phyloP scores from a whole-genome alignment of 345 rosid genomes.

The Hibiscus mutabilis region DNA sequence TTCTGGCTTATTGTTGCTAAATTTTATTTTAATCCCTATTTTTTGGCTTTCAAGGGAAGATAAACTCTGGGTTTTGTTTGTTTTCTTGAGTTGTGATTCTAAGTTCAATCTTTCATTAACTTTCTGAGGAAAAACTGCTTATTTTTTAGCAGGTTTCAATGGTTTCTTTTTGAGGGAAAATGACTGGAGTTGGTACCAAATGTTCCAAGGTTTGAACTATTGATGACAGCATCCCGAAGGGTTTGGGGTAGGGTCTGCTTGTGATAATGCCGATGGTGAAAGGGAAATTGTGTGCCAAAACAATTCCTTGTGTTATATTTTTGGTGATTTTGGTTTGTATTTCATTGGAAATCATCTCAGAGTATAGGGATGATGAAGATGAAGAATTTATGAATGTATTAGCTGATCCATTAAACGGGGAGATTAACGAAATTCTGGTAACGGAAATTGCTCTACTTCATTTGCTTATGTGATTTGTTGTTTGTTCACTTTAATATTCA shows the following conservation, averaged over 20 bases:
- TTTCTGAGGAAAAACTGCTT: constrained; percentile 1
- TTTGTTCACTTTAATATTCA: not conserved
- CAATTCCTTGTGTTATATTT: constrained; percentile 16
- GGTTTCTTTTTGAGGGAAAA: not conserved
- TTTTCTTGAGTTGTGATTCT: not conserved
- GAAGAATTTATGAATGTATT: constrained; percentile 33
- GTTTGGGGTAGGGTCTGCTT: constrained; percentile 11
- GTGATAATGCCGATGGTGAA: not conserved
- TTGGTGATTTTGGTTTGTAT: constrained; percentile 29
- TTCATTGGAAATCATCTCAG: constrained; percentile 8
- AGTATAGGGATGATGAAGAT: constrained; percentile 18
- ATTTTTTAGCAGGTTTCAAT: not conserved
- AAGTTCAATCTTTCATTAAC: not conserved
- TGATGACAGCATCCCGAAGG: constrained; percentile 2
- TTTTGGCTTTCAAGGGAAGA: constrained; percentile 9
- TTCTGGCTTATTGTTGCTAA: not conserved
- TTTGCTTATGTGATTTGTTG: not conserved
- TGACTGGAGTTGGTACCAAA: not conserved
- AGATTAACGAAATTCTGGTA: constrained; percentile 51
- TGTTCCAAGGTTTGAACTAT: not conserved
- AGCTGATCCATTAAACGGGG: constrained; percentile 43
- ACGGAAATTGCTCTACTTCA: constrained; percentile 3
- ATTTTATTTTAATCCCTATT: constrained; percentile 5
- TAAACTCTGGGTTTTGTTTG: constrained; percentile 10
- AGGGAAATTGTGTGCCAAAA: constrained; percentile 23